Evolutionary conservation across 2,329 filamentous ascomycete genomes (phyloP).

Genomic region (Magnaporthiopsis rhizophila): DNA sequence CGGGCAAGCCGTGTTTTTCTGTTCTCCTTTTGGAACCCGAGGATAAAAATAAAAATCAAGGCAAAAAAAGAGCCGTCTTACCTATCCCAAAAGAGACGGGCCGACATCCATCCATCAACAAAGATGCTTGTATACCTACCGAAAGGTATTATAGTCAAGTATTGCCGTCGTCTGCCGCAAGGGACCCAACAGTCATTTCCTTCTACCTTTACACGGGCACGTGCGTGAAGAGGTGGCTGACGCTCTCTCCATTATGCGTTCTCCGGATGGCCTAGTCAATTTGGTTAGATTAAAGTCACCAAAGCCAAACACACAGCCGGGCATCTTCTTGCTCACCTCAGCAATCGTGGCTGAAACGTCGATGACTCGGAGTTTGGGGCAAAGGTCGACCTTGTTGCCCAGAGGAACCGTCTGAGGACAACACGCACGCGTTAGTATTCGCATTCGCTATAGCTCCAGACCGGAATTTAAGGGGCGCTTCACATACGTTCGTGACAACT

Average conservation of each 20-base stretch:
- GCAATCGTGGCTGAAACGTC: constrained; percentile 80
- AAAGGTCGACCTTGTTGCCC: constrained; percentile 64
- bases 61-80: too few relatives aligned
- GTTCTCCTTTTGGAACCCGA: too few relatives aligned
- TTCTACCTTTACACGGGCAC: constrained; percentile 39
- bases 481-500: constrained; percentile 66
- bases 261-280: constrained; percentile 50
- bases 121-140: background rate
- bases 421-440: background rate
- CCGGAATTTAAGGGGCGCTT: background rate
- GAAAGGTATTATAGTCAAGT: background rate
- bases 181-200: background rate
- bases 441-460: background rate
- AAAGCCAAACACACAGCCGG: background rate
- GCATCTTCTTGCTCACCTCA: constrained; percentile 26
- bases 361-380: constrained; percentile 78
- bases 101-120: background rate
- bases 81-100: background rate
- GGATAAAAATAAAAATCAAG: too few relatives aligned
- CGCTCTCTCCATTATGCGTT: constrained; percentile 58
- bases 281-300: constrained; percentile 5
- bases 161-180: background rate
- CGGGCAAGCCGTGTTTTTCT: too few relatives aligned
- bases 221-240: constrained; percentile 62
- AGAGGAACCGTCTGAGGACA: constrained; percentile 57